Percentiles rank a stretch among this genome's conserved stretches.
Conservation (phyloP, 192 early-diverging fungal genomes). For the Coemansia sp. region DNA sequence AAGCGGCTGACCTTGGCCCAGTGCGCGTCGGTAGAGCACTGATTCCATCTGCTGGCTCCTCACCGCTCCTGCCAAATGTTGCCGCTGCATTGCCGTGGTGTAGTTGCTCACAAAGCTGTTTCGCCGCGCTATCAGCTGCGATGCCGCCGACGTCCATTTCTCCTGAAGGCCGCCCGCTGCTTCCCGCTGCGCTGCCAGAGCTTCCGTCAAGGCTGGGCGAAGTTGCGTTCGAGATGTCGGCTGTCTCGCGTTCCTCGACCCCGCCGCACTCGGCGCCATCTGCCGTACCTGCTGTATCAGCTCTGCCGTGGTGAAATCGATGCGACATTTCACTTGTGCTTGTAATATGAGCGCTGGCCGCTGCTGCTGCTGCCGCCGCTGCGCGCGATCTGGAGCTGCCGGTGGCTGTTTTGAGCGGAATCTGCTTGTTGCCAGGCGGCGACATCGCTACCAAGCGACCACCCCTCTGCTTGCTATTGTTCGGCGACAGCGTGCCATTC, state of each 20-base stretch:
- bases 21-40: background rate
- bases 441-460: conserved; percentile 16
- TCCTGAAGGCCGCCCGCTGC: background rate
- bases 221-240: background rate
- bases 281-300: conserved; percentile 8
- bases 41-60: background rate
- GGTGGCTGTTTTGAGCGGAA: background rate
- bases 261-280: conserved; percentile 10
- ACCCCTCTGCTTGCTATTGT: conserved; percentile 7
- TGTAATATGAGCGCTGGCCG: conserved; percentile 31
- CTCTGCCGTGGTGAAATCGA: conserved; percentile 7
- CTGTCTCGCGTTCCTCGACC: background rate
- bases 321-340: conserved; percentile 15
- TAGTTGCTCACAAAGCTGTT: background rate
- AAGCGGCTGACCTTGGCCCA: background rate
- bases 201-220: conserved; percentile 3
- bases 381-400: conserved; percentile 20
- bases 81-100: background rate
- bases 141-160: conserved; percentile 7
- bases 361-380: conserved; percentile 28
- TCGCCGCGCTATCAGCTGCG: background rate
- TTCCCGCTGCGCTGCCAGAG: conserved; percentile 4
- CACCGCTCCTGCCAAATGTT: background rate
- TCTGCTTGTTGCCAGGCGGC: conserved; percentile 5
- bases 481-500: conserved; percentile 3